Evolutionary conservation across 1,284 basidiomycete species (phyloP).

Genomic region (Ganoderma boninense): DNA sequence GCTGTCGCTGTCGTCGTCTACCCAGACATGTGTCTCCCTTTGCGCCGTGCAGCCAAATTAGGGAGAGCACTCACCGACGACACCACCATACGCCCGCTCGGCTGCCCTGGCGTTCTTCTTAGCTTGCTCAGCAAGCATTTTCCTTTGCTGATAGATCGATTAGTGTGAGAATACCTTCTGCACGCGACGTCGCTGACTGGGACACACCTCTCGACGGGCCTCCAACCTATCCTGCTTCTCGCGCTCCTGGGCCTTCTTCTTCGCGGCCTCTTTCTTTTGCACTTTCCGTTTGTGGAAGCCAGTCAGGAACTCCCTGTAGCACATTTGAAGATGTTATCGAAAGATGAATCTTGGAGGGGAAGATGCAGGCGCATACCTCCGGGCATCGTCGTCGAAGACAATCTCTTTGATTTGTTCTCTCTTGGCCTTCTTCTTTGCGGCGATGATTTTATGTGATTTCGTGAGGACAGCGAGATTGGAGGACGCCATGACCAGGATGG

Average conservation of each 20-base stretch:
- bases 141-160: conserved; percentile 62
- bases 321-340: conserved; percentile 3
- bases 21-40: conserved; percentile 13
- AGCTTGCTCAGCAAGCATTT: conserved; percentile 74
- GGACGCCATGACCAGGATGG: conserved; percentile 31
- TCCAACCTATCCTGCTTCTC: conserved; percentile 77
- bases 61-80: conserved; percentile 49
- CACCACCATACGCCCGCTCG: conserved; percentile 73
- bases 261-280: conserved; percentile 75
- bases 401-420: conserved; percentile 72
- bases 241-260: conserved; percentile 69
- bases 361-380: conserved; percentile 56
- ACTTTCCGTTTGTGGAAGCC: conserved; percentile 90
- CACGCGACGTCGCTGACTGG: conserved; percentile 9
- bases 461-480: conserved; percentile 68
- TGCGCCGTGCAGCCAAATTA: conserved; percentile 28
- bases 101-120: conserved; percentile 72
- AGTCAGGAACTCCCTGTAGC: conserved; percentile 78
- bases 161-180: conserved; percentile 10
- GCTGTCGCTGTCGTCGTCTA: conserved; percentile 44
- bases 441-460: conserved; percentile 63
- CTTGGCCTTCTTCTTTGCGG: conserved; percentile 67
- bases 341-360: not conserved
- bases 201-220: conserved; percentile 69
- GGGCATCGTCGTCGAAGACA: conserved; percentile 79